These are phyloP conservation scores for Solanum hybrid DNA, from an alignment of 305 asterid species.

Conservation along the genomic window DNA sequence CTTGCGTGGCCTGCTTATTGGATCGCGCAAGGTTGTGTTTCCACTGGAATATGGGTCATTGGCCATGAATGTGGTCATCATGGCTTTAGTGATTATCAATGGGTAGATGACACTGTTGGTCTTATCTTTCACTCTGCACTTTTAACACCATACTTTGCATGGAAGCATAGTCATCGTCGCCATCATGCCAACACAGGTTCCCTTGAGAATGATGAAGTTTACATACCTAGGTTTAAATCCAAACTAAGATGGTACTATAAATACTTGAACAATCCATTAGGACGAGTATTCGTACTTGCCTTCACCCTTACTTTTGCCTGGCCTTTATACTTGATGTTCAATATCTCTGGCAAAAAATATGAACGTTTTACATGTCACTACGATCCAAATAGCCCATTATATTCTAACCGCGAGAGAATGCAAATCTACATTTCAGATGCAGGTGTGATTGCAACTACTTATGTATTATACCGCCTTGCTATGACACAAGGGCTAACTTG, in stretches of 20 bases:
- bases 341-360: background rate
- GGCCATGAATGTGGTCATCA: background rate
- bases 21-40: background rate
- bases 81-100: background rate
- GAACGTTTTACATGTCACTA: background rate
- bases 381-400: conserved; percentile 6
- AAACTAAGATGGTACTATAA: background rate
- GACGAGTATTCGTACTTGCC: background rate
- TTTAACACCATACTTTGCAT: conserved; percentile 5
- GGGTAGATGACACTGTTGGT: conserved; percentile 1
- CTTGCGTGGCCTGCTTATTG: background rate
- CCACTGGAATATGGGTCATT: background rate
- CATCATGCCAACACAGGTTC: background rate
- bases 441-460: too few species aligned
- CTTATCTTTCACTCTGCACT: conserved; percentile 1
- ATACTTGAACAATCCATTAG: background rate
- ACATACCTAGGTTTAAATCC: background rate
- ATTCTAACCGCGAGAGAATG: background rate
- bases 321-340: conserved; percentile 1
- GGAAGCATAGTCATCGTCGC: conserved; percentile 11
- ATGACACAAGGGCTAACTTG: too few species aligned
- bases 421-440: too few species aligned
- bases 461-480: too few species aligned
- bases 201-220: background rate
- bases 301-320: background rate